Conservation (phyloP, 2,329 filamentous ascomycete genomes). For the Paradendryphiella salina region DNA sequence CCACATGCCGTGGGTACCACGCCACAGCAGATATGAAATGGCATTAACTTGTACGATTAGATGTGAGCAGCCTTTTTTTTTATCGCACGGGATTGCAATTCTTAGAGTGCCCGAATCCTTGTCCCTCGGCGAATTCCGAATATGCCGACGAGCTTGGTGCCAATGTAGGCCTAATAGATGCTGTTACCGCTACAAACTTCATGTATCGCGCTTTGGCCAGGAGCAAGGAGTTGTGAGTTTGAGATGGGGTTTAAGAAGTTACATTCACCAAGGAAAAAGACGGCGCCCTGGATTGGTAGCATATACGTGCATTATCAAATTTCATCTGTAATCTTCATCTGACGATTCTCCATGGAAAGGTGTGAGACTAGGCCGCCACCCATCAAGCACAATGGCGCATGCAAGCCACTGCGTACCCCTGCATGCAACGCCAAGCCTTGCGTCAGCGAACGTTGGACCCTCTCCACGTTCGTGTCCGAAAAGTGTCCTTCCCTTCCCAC, state of each 20-base stretch:
- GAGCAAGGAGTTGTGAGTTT: conserved; percentile 1
- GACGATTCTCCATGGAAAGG: neutral
- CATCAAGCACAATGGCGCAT: neutral
- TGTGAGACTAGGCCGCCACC: neutral
- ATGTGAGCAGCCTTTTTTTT: neutral
- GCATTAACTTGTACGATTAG: neutral
- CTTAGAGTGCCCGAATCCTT: neutral
- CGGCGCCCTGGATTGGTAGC: neutral
- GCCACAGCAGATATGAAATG: conserved; percentile 32
- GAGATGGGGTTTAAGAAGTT: neutral
- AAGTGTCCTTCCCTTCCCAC: conserved; percentile 6
- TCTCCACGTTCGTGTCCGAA: conserved; percentile 2
- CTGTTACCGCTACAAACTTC: neutral
- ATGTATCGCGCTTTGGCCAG: neutral
- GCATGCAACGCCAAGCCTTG: conserved; percentile 13
- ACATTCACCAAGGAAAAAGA: neutral
- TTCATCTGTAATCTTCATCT: neutral
- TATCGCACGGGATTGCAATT: neutral
- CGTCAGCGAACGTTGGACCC: conserved; percentile 17
- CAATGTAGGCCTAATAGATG: neutral
- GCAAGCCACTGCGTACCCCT: conserved; percentile 2
- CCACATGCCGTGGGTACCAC: conserved; percentile 37
- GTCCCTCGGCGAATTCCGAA: neutral
- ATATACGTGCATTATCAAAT: neutral
- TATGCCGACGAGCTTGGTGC: neutral